Base-by-base conservation (phyloP, 83 land plant genomes). In the Thuja plicata region DNA sequence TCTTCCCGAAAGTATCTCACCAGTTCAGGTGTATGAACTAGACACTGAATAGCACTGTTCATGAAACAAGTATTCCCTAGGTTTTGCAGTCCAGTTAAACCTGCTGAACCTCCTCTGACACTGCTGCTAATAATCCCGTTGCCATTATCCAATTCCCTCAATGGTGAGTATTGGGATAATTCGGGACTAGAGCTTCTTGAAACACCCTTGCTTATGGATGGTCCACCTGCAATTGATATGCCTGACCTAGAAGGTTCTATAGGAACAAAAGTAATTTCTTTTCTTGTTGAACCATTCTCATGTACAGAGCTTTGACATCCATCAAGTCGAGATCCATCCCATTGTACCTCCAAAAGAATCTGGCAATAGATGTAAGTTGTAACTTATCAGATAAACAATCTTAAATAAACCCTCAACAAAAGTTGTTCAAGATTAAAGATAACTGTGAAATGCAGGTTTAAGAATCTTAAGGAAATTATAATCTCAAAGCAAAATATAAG, bases 31-130 rank as follows among this genome's bases (percentile, higher is more conserved):
- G 99, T 97, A 89, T 97, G 99, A 30, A 97, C 99, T 86, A 97
- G 94, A 86, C 98, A 97, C 74, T 97, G 99, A 48, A 97, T 93
- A 52, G 99, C 99, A 89, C 99, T 97, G 88, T 97, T 97, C 99
- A 97, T 97, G 86, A 97, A 97, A 81, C 99, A 97, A 66, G 99
- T 97, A 71, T 97, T 97, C 77, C 99, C 98, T 76, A 97, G 96
- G 86, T 97, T 97, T 88, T 93, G 89, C 89, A 97, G 87, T 46
- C 99, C 99, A 74, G 93, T 95, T 19, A 97, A 86, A 60, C 99
- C 99, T 78, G 76, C 60, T 87, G 96, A 85, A 76, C 92, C 89
- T 7, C 93, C 94, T 79, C 95, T 94, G 21, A 90, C 94, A 71
- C 50, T 91, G 34, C 90, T 87, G 83, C 90, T 91, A 87, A 79